Evolutionary conservation across 2,329 filamentous ascomycete species (phyloP), one percentile per base, ranked within the genome.

Genomic region (Endocalyx cinctus): DNA sequence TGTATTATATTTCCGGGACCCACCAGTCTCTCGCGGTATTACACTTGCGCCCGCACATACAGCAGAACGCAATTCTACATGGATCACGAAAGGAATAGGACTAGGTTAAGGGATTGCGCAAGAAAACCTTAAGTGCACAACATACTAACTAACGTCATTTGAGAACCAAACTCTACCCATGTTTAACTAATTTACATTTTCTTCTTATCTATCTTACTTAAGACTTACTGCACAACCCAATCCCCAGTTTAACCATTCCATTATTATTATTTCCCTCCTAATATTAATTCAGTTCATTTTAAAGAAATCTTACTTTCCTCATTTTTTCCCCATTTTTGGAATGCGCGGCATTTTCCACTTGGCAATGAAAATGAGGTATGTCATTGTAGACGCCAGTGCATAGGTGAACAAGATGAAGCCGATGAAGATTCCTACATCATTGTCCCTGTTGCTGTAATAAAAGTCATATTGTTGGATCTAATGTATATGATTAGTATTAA

Each of bases 401-500:
- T 36, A 41, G 19, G 41, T 43, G 29, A 43, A 41, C 8, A 35
- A 32, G 26, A 43, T 43, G 33, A 43, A 43, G 5, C 38, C 38
- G 20, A 43, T 43, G 7, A 41, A 29, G 29, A 38, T 37, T 13
- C 38, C 38, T 19, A 43, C 25, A 33, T 41, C 35, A 15, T 31
- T 35, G 16, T 34, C 35, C 6, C 41, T 31, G 19, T 43, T 35
- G 5, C 27, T 27, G 20, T 38, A 41, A 14, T 43, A 29, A 12
- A 34, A 38, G 15, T 28, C 36, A 31, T 31, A 34, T 38, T 27
- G 36, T n/a, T 23, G 20, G n/a, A n/a, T n/a, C n/a, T n/a, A n/a
- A n/a, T n/a, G n/a, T n/a, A n/a, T n/a, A n/a, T n/a, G n/a, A n/a
- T n/a, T n/a, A n/a, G n/a, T n/a, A n/a, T n/a, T n/a, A n/a, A n/a